Evolutionary conservation across 805 yeast species (phyloP), one percentile per base, ranked within the genome.

Genomic region (Groenewaldozyma salmanticensis): DNA sequence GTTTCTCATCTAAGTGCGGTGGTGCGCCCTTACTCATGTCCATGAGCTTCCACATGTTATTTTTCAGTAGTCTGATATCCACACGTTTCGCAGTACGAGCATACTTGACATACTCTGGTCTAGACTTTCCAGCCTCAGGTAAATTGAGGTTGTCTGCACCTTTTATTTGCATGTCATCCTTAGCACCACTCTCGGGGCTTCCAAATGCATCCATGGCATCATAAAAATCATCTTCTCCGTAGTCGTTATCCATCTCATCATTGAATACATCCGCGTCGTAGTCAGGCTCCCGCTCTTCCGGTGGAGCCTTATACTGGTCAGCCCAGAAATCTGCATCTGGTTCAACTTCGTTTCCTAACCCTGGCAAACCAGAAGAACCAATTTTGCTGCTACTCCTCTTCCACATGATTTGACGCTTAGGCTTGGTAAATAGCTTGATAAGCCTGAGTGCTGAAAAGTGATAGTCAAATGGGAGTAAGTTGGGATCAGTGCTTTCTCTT

Each of bases 1-100:
- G 41, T n/a, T 34, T 18, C 27, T 35, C 43, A n/a, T n/a, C n/a
- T n/a, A n/a, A n/a, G n/a, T n/a, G n/a, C n/a, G n/a, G n/a, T n/a
- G n/a, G n/a, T n/a, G n/a, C n/a, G n/a, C n/a, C n/a, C n/a, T n/a
- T n/a, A 24, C 13, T 24, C 40, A 39, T 21, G 11, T 22, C 38
- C 32, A 44, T 21, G 4, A 74, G 68, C 24, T 67, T 66, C 94
- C 95, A 86, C 31, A 86, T 53, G 52, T 82, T 83, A 41, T 78
- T 80, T 62, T 87, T 86, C 39, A 86, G 65, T 20, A 66, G 62
- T 47, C 75, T 73, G 27, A 87, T 81, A 53, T 86, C 88, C 21
- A 87, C 92, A 46, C 76, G 73, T 57, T 85, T 86, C 3, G 95
- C 85, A 5, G 75, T 74, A 37, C 78, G 69, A 2, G 94, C 78